phyloP scores from a whole-genome alignment of 176 grass and related monocot species.

The Elymus sibiricus region DNA sequence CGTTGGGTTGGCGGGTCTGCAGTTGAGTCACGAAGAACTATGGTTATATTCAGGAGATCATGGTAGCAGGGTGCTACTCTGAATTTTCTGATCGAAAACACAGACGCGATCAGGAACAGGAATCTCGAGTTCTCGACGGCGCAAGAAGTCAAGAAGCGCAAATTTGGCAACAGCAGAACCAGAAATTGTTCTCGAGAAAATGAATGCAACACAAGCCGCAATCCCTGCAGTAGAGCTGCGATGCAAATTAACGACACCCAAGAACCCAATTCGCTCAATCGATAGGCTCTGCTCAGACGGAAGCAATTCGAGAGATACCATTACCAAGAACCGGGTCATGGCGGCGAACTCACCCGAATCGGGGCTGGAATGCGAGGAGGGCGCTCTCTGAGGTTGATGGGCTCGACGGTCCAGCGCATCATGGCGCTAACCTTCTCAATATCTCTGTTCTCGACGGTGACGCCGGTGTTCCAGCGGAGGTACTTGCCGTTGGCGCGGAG shows the following conservation, averaged over 20 bases:
- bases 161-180: not conserved
- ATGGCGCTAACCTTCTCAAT: not conserved
- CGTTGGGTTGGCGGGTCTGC: not conserved
- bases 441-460: not conserved
- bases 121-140: not conserved
- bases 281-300: not conserved
- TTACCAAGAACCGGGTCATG: not conserved
- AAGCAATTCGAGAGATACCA: not conserved
- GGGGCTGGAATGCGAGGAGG: not conserved
- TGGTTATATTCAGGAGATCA: not conserved
- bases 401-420: conserved; percentile 16
- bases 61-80: not conserved
- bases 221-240: not conserved
- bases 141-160: too few species aligned
- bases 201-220: not conserved
- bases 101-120: not conserved
- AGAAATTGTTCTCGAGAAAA: not conserved
- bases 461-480: not conserved
- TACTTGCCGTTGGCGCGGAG: conserved; percentile 18
- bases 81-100: not conserved
- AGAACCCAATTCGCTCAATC: not conserved
- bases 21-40: not conserved
- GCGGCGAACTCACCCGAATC: not conserved
- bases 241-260: not conserved
- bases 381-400: not conserved